phyloP scores from a whole-genome alignment of 306 rosid genomes.

The Cicer chorassanicum region DNA sequence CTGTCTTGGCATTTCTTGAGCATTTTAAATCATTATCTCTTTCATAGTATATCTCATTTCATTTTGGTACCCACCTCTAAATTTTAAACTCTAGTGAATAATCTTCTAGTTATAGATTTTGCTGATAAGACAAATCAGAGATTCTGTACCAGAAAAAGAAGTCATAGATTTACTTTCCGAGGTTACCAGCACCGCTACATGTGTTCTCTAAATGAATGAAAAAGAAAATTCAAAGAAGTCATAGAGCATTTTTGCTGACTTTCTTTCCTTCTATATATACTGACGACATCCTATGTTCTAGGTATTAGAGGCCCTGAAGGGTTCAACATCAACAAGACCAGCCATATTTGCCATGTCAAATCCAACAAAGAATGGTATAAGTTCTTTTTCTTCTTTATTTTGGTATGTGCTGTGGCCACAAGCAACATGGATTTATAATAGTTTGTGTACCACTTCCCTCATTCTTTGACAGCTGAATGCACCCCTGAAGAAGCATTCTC shows the following conservation, averaged over 20 bases:
- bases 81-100: background rate
- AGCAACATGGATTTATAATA: slow-evolving; percentile 31
- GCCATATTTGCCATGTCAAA: slow-evolving; percentile 99
- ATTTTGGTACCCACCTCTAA: slow-evolving; percentile 2
- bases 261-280: slow-evolving; percentile 40
- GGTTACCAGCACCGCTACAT: background rate
- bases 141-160: background rate
- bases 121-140: slow-evolving; percentile 3
- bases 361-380: slow-evolving; percentile 91
- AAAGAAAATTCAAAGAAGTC: slow-evolving; percentile 9
- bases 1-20: background rate
- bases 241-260: background rate
- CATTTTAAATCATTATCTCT: slow-evolving; percentile 10
- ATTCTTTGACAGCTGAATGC: slow-evolving; percentile 85
- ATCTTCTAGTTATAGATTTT: slow-evolving; percentile 17
- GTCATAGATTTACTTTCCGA: slow-evolving; percentile 2
- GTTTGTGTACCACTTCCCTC: slow-evolving; percentile 26
- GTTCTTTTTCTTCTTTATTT: background rate
- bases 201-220: background rate
- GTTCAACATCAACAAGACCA: slow-evolving; percentile 95
- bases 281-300: slow-evolving; percentile 46
- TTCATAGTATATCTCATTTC: slow-evolving; percentile 9
- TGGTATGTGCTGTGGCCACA: slow-evolving; percentile 3
- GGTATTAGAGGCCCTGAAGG: slow-evolving; percentile 93
- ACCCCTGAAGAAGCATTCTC: slow-evolving; percentile 95